A percentile compares a stretch with the other conserved stretches of the same genome.
phyloP scores from a whole-genome alignment of 163 green algal genomes.

The Scenedesmus sp. region DNA sequence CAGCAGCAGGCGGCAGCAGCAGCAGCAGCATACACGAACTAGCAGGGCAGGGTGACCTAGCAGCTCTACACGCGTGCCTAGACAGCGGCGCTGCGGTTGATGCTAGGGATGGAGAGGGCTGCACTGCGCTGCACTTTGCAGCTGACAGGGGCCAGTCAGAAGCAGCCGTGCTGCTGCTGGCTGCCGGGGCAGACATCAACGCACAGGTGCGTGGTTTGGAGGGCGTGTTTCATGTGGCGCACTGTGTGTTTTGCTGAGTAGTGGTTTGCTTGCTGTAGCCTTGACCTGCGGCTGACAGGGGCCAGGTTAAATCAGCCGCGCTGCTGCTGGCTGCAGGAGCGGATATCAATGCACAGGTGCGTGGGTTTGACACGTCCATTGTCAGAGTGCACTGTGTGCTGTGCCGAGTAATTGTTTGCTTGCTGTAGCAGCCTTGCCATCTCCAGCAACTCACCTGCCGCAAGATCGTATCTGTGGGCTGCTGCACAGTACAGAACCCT shows the following conservation, averaged over 20 bases:
- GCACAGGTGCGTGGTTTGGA: slow-evolving; percentile 13
- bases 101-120: slow-evolving; percentile 45
- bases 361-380: neutral
- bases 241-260: neutral
- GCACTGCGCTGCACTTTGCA: slow-evolving; percentile 66
- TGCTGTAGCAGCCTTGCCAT: neutral
- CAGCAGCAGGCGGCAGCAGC: neutral
- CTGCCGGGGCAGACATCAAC: slow-evolving; percentile 53
- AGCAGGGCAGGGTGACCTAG: slow-evolving; percentile 47
- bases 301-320: neutral
- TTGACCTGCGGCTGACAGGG: slow-evolving; percentile 56
- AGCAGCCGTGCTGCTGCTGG: slow-evolving; percentile 39
- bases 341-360: slow-evolving; percentile 49
- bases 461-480: too few relatives aligned
- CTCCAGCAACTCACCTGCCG: too few relatives aligned
- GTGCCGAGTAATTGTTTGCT: neutral
- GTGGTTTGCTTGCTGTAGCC: neutral
- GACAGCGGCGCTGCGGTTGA: slow-evolving; percentile 39
- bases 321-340: slow-evolving; percentile 56
- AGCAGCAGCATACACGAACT: slow-evolving; percentile 53
- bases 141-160: slow-evolving; percentile 54
- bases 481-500: neutral
- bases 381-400: too few relatives aligned
- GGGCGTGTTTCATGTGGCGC: neutral
- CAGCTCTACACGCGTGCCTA: slow-evolving; percentile 32